These are phyloP conservation scores for Ceriops tagal DNA, from an alignment of 345 rosid species.

Conservation along the genomic window DNA sequence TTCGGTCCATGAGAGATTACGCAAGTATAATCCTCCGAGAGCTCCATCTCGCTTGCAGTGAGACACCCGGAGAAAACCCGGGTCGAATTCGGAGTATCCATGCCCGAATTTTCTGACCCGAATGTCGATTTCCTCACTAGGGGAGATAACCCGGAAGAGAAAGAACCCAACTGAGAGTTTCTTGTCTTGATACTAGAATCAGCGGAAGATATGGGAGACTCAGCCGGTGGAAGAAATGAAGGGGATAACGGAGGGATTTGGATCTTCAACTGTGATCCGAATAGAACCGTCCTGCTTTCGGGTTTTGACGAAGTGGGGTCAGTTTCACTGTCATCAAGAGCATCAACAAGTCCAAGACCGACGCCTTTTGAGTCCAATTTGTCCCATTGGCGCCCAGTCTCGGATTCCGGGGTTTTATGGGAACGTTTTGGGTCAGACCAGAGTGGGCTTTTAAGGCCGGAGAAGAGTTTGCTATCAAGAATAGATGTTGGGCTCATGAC, in stretches of 20 bases:
- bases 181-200: slow-evolving; percentile 69
- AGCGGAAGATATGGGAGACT: slow-evolving; percentile 50
- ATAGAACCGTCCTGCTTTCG: slow-evolving; percentile 50
- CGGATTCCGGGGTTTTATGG: slow-evolving; percentile 39
- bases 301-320: slow-evolving; percentile 41
- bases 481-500: slow-evolving; percentile 82
- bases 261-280: slow-evolving; percentile 80
- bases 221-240: slow-evolving; percentile 29
- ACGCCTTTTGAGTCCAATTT: slow-evolving; percentile 51
- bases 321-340: slow-evolving; percentile 40
- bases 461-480: slow-evolving; percentile 73
- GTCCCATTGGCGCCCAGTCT: slow-evolving; percentile 37
- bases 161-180: slow-evolving; percentile 38
- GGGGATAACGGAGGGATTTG: slow-evolving; percentile 55
- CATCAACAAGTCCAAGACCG: slow-evolving; percentile 69
- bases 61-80: slow-evolving; percentile 40
- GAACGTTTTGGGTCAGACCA: slow-evolving; percentile 40
- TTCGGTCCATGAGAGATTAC: slow-evolving; percentile 78
- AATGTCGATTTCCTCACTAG: slow-evolving; percentile 25
- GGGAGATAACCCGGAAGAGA: slow-evolving; percentile 29
- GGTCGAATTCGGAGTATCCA: slow-evolving; percentile 38
- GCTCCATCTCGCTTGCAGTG: slow-evolving; percentile 63
- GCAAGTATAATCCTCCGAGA: slow-evolving; percentile 86
- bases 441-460: slow-evolving; percentile 59
- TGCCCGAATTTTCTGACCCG: slow-evolving; percentile 28